These are phyloP conservation scores for Eruca vesicaria DNA, from an alignment of 441 rosid species.

Conservation along the genomic window DNA sequence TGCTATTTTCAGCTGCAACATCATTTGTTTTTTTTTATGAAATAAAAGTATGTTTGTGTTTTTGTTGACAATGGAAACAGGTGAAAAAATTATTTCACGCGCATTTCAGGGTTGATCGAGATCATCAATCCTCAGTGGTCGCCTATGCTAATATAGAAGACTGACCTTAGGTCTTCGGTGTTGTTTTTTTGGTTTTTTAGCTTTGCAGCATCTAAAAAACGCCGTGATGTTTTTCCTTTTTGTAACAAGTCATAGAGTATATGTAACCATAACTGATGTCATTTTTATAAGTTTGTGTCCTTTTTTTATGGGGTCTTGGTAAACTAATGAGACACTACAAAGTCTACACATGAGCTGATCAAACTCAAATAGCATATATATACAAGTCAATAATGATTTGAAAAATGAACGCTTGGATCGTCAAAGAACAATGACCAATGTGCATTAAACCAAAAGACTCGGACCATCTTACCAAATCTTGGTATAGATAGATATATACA, in stretches of 20 bases:
- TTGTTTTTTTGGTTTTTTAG: conserved; percentile 1
- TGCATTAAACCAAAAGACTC: conserved; percentile 13
- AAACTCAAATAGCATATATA: not conserved
- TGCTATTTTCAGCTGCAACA: not conserved
- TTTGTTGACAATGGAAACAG: conserved; percentile 36
- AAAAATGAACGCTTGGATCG: not conserved
- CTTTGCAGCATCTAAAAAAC: conserved; percentile 4
- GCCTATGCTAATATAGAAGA: conserved; percentile 37
- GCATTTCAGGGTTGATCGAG: conserved; percentile 87
- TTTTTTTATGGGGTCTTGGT: conserved; percentile 1
- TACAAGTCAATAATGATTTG: not conserved
- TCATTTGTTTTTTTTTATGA: not conserved
- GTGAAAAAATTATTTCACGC: conserved; percentile 78
- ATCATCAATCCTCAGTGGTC: conserved; percentile 77
- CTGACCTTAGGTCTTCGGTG: not conserved
- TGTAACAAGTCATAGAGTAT: not conserved
- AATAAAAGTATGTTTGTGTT: not conserved
- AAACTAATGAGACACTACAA: not conserved
- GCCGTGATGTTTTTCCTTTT: not conserved
- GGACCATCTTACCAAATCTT: conserved; percentile 22
- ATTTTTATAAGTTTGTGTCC: no score
- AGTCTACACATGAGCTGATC: not conserved
- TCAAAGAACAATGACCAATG: not conserved
- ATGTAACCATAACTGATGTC: not conserved
- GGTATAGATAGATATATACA: conserved; percentile 31